Evolutionary conservation across 768 basidiomycete species (phyloP).

Genomic region (Clitopilus hobsonii): DNA sequence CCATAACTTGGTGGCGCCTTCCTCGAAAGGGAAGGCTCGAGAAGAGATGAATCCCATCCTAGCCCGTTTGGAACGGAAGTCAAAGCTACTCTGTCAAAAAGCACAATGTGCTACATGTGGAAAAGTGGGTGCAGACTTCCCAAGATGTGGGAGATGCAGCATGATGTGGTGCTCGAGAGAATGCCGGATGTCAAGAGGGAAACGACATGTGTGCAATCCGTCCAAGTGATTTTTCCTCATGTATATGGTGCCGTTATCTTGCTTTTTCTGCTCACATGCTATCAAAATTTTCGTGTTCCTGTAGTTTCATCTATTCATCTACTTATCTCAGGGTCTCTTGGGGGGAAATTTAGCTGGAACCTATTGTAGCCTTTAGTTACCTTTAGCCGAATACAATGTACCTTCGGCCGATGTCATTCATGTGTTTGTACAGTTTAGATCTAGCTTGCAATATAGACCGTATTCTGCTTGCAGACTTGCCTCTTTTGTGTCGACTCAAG

Average conservation of each 20-base stretch:
- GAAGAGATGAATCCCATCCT: constrained; percentile 41
- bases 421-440: background rate
- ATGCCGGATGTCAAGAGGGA: constrained; percentile 50
- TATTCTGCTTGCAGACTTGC: background rate
- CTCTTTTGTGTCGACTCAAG: no score
- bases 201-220: constrained; percentile 42
- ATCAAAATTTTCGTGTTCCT: no score
- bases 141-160: constrained; percentile 55
- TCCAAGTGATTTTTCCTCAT: background rate
- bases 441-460: background rate
- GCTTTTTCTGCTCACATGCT: background rate
- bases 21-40: constrained; percentile 5
- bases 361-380: background rate
- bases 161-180: constrained; percentile 62
- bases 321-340: background rate
- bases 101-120: constrained; percentile 46
- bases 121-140: constrained; percentile 50
- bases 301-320: background rate
- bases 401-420: background rate
- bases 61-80: constrained; percentile 44
- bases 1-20: constrained; percentile 3
- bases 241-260: background rate
- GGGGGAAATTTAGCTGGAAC: background rate
- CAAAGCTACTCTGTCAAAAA: constrained; percentile 39
- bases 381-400: background rate